Percentiles rank a stretch among this genome's conserved stretches.
These are phyloP conservation scores for Pilatotrama ljubarskyi DNA, from an alignment of 768 basidiomycete genomes.

Conservation along the genomic window DNA sequence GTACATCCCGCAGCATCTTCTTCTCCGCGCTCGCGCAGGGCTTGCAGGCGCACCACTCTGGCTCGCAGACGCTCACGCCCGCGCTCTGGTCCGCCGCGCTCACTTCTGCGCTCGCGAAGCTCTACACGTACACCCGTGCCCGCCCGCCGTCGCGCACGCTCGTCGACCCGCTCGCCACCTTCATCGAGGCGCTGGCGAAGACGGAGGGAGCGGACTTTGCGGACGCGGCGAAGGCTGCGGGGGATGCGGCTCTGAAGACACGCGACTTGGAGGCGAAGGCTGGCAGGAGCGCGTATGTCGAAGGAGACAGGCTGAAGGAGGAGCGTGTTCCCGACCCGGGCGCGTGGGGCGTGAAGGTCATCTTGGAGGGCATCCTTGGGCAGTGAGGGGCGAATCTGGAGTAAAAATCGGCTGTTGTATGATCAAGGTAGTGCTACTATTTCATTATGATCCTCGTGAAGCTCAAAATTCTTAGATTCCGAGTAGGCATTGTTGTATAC, in stretches of 20 bases:
- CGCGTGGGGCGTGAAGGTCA: constrained; percentile 84
- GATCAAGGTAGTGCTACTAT: too few relatives aligned
- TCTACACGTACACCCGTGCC: constrained; percentile 86
- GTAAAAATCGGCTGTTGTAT: too few relatives aligned
- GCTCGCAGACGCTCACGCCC: constrained; percentile 41
- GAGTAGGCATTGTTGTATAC: too few relatives aligned
- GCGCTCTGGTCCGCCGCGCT: constrained; percentile 65
- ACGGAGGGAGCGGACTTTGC: constrained; percentile 39
- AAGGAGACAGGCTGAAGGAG: constrained; percentile 59
- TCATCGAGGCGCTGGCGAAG: constrained; percentile 51
- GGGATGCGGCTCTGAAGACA: constrained; percentile 70
- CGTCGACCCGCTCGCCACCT: constrained; percentile 87
- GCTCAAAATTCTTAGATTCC: too few relatives aligned
- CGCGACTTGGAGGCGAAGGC: constrained; percentile 79
- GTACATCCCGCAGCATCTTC: constrained; percentile 63
- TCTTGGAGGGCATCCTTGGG: constrained; percentile 55
- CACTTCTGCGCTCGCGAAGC: constrained; percentile 51
- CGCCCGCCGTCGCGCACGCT: constrained; percentile 89
- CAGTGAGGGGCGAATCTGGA: neutral
- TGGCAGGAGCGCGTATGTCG: constrained; percentile 87
- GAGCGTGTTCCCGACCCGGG: constrained; percentile 81
- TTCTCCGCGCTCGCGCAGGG: constrained; percentile 85
- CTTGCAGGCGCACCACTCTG: constrained; percentile 44
- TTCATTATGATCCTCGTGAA: too few relatives aligned
- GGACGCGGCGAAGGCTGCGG: constrained; percentile 59